Conservation (phyloP, 345 rosid genomes). For the Arabidopsis arenosa region DNA sequence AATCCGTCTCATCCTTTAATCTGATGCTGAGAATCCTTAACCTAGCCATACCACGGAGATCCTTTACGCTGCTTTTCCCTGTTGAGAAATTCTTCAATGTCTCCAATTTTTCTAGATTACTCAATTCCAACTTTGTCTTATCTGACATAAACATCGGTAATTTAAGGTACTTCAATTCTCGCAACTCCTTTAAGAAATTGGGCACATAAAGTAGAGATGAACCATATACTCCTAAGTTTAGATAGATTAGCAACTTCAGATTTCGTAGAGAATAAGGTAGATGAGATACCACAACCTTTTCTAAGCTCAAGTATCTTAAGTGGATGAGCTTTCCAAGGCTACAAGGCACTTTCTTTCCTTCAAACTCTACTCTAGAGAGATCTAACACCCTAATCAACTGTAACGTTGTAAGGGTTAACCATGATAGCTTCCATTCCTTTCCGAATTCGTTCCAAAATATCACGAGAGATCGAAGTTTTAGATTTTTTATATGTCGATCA, state of each 20-base stretch:
- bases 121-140: background rate
- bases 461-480: constrained; percentile 6
- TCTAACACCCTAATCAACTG: constrained; percentile 37
- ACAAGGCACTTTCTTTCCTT: constrained; percentile 19
- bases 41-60: background rate
- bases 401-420: no score
- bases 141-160: background rate
- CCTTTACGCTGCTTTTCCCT: background rate
- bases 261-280: constrained; percentile 38
- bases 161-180: background rate
- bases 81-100: background rate
- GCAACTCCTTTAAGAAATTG: constrained; percentile 10
- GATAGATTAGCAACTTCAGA: background rate
- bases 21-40: background rate
- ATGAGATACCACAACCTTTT: background rate
- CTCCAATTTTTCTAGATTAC: background rate
- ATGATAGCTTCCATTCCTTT: no score
- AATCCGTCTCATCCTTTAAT: background rate
- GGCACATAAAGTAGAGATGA: background rate
- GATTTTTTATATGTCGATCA: background rate
- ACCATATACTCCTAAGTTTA: constrained; percentile 2
- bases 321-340: constrained; percentile 46
- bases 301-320: constrained; percentile 22
- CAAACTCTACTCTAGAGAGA: constrained; percentile 1
- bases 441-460: no score